Evolutionary conservation across 108 stramenopile species (phyloP), one percentile per base, ranked within the genome.

Genomic region (Cyclotella kingstonii): DNA sequence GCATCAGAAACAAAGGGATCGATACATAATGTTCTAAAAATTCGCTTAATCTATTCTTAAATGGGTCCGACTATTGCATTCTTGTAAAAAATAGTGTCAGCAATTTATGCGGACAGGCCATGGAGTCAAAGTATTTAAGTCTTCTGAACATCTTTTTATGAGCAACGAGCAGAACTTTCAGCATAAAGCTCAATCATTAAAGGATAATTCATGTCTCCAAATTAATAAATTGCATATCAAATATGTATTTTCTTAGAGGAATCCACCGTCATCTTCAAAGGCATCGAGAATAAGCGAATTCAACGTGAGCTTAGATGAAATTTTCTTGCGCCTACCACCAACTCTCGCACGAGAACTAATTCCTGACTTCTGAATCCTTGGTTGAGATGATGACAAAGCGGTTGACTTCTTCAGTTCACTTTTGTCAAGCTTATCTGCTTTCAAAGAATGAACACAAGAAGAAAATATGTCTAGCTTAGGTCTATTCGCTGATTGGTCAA

Each of bases 181-280:
- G n/a, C n/a, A n/a, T n/a, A n/a, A n/a, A n/a, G n/a, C n/a, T n/a
- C n/a, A n/a, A n/a, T n/a, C n/a, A n/a, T n/a, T n/a, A n/a, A n/a
- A n/a, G n/a, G n/a, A n/a, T n/a, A n/a, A n/a, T n/a, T n/a, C n/a
- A n/a, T n/a, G n/a, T n/a, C n/a, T n/a, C n/a, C n/a, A n/a, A n/a
- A n/a, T n/a, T n/a, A n/a, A n/a, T n/a, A n/a, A n/a, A n/a, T n/a
- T n/a, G n/a, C n/a, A n/a, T n/a, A n/a, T n/a, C n/a, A n/a, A n/a
- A n/a, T n/a, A 17, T 10, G 12, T 35, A 1, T 18, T 6, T 17
- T 4, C 8, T 59, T 29, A 73, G 22, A 73, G 51, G 36, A 74
- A 74, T 1, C 57, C 73, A 18, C 55, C 73, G 61, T 74, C 64
- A 55, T 74, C 73, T 17, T 54, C 73, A 29, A 66, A 66, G 3